Conservation (phyloP, 163 green algal genomes). For the Scenedesmus sp. region DNA sequence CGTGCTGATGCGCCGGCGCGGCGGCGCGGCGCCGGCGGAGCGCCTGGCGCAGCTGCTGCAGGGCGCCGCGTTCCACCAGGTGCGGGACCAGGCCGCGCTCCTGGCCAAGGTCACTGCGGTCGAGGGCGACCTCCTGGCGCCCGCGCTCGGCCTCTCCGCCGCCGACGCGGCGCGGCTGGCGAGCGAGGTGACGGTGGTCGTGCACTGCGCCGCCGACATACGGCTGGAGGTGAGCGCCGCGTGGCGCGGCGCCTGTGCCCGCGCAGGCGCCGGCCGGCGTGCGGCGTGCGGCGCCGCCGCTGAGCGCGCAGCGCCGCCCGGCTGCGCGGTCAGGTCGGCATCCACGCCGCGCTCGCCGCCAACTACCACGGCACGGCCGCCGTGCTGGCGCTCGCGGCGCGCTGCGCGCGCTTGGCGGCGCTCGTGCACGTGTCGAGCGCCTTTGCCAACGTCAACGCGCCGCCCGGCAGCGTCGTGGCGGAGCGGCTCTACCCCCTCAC, state of each 20-base stretch:
- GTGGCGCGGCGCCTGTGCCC: too few relatives aligned
- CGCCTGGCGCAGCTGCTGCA: slow-evolving; percentile 24
- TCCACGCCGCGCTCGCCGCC: slow-evolving; percentile 60
- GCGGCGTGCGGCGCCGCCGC: too few relatives aligned
- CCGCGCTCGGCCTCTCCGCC: slow-evolving; percentile 42
- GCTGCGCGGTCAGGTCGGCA: slow-evolving; percentile 47
- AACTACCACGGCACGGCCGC: slow-evolving; percentile 70
- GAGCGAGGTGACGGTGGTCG: slow-evolving; percentile 42
- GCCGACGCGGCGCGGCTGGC: slow-evolving; percentile 19
- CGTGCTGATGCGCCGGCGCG: slow-evolving; percentile 51
- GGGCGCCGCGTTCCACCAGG: slow-evolving; percentile 13
- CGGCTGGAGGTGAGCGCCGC: slow-evolving; percentile 58
- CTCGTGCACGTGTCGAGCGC: slow-evolving; percentile 51
- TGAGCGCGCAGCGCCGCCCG: too few relatives aligned
- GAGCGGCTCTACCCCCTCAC: slow-evolving; percentile 65
- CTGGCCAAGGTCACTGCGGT: slow-evolving; percentile 38
- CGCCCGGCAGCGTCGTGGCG: slow-evolving; percentile 47
- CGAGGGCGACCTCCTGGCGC: slow-evolving; percentile 50
- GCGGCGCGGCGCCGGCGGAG: slow-evolving; percentile 1
- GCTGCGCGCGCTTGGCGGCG: slow-evolving; percentile 11
- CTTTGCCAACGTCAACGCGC: slow-evolving; percentile 59
- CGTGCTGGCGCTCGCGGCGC: slow-evolving; percentile 29
- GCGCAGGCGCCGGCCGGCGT: too few relatives aligned
- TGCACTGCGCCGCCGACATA: slow-evolving; percentile 68
- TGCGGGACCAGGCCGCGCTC: slow-evolving; percentile 24